These are phyloP conservation scores for Incumbomyces delicatus DNA, from an alignment of 2,329 filamentous ascomycete genomes.

Conservation along the genomic window DNA sequence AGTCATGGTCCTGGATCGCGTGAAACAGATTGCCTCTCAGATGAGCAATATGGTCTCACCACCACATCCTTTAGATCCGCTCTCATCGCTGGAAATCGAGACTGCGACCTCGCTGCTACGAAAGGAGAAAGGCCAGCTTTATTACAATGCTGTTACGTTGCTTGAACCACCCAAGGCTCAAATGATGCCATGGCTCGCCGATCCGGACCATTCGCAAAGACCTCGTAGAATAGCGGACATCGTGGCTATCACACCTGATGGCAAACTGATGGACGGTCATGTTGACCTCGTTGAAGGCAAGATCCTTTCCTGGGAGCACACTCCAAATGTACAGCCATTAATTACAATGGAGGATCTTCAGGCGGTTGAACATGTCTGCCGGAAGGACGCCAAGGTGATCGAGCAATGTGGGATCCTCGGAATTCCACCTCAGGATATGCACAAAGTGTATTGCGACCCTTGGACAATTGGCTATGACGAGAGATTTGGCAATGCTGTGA, in stretches of 20 bases:
- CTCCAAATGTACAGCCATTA: conserved; percentile 71
- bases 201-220: conserved; percentile 49
- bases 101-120: conserved; percentile 58
- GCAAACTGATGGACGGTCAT: conserved; percentile 72
- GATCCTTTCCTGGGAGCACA: conserved; percentile 63
- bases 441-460: conserved; percentile 92
- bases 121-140: conserved; percentile 58
- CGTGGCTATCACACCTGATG: conserved; percentile 68
- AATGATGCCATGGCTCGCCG: conserved; percentile 69
- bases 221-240: conserved; percentile 70
- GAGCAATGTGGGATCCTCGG: conserved; percentile 80
- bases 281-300: conserved; percentile 60
- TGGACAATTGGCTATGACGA: conserved; percentile 96
- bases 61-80: conserved; percentile 69
- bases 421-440: conserved; percentile 72
- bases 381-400: conserved; percentile 75
- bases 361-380: conserved; percentile 63
- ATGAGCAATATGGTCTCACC: conserved; percentile 45
- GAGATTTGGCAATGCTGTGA: conserved; percentile 66
- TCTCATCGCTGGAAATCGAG: conserved; percentile 63
- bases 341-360: conserved; percentile 89
- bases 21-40: conserved; percentile 55
- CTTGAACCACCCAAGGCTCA: conserved; percentile 77
- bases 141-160: conserved; percentile 79
- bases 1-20: conserved; percentile 51